Conservation (phyloP, 176 grass and related monocot species). For the Otatea glauca region DNA sequence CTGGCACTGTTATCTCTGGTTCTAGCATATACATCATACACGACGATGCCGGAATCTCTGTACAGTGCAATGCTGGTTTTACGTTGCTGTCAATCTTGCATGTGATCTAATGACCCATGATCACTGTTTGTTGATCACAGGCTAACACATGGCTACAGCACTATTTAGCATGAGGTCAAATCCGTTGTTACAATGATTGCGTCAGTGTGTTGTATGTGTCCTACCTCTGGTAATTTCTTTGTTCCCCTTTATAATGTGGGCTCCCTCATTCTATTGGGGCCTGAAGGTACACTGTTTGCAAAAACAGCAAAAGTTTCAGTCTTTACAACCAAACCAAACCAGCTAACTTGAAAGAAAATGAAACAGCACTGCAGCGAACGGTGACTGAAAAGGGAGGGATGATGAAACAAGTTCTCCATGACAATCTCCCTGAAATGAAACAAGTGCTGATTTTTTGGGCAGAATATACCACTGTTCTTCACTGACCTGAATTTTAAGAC, state of each 20-base stretch:
- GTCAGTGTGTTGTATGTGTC: constrained; percentile 11
- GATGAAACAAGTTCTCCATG: constrained; percentile 4
- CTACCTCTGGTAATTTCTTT: background rate
- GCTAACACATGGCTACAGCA: constrained; percentile 24
- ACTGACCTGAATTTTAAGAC: constrained; percentile 5
- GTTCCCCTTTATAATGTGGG: background rate
- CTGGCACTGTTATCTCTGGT: background rate
- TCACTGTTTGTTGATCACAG: constrained; percentile 17
- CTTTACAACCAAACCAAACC: background rate
- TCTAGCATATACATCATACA: constrained; percentile 1
- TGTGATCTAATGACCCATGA: background rate
- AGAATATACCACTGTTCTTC: constrained; percentile 32
- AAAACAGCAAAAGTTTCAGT: background rate
- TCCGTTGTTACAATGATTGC: constrained; percentile 16
- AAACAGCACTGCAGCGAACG: background rate
- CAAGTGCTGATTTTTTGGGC: background rate
- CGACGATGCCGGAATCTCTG: constrained; percentile 22
- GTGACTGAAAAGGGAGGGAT: background rate
- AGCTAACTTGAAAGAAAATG: background rate
- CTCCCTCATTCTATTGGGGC: constrained; percentile 6
- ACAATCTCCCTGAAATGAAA: constrained; percentile 25
- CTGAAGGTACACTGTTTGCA: background rate
- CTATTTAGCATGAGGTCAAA: constrained; percentile 30
- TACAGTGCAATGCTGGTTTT: constrained; percentile 7
- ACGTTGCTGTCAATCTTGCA: constrained; percentile 17